These are phyloP conservation scores for Chlamydomonas sp. DNA, from an alignment of 139 green algal genomes.

Conservation along the genomic window DNA sequence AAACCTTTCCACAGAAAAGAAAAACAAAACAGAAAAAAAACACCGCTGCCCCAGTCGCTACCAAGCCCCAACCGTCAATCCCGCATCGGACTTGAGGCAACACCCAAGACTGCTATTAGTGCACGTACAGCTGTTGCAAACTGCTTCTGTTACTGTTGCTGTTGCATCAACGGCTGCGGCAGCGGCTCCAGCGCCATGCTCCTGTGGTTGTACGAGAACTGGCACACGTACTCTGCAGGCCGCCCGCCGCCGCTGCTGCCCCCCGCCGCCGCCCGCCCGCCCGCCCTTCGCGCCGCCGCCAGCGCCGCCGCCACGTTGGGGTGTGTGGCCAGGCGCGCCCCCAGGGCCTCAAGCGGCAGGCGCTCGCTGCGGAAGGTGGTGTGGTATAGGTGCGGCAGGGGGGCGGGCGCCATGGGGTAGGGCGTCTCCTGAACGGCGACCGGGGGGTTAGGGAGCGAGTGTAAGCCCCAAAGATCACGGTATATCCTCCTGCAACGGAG, in stretches of 20 bases:
- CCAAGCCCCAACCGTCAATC: too few species aligned
- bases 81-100: too few species aligned
- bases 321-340: background rate
- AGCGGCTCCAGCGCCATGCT: conserved; percentile 11
- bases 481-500: too few species aligned
- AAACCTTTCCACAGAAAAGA: too few species aligned
- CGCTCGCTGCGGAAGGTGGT: conserved; percentile 22
- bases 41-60: too few species aligned
- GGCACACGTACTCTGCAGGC: conserved; percentile 2
- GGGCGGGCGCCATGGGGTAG: conserved; percentile 13
- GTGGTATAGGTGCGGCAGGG: conserved; percentile 29
- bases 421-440: conserved; percentile 18
- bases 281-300: background rate
- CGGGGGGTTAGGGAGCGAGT: background rate
- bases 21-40: too few species aligned
- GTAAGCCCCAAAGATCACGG: too few species aligned
- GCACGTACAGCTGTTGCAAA: too few species aligned
- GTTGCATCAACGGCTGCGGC: too few species aligned
- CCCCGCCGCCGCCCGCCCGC: background rate
- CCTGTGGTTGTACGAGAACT: conserved; percentile 30
- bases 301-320: background rate
- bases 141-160: too few species aligned
- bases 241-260: background rate
- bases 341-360: conserved; percentile 22
- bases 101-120: too few species aligned